Evolutionary conservation across 139 green algal genomes (phyloP).

Genomic region (Zygnema cylindricum): DNA sequence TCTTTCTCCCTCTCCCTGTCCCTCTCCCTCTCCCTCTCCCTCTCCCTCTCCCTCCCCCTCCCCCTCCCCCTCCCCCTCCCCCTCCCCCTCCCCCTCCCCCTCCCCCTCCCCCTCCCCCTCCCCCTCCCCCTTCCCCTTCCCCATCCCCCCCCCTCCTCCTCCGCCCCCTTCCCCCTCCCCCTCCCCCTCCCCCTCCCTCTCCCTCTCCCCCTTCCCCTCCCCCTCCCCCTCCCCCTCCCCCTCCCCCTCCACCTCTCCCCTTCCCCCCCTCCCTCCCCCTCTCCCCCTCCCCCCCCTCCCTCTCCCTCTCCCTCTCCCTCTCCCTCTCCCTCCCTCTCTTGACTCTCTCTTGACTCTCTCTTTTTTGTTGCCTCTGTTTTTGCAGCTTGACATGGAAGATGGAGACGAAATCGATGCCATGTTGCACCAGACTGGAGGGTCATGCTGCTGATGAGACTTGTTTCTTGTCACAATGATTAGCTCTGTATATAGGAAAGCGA

Average conservation of each 20-base stretch:
- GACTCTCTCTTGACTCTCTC: no score
- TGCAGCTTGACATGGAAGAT: conserved; percentile 66
- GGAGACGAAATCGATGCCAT: conserved; percentile 66
- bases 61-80: neutral
- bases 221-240: conserved; percentile 11
- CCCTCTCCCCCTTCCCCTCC: neutral
- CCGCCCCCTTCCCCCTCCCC: neutral
- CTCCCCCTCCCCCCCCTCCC: conserved; percentile 19
- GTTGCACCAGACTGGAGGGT: conserved; percentile 62
- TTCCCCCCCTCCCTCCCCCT: neutral
- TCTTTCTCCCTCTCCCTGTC: conserved; percentile 1
- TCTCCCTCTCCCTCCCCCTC: neutral
- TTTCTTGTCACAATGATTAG: neutral
- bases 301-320: neutral
- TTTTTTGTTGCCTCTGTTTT: conserved; percentile 12
- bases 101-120: neutral
- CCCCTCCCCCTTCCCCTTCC: neutral
- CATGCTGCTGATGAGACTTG: neutral
- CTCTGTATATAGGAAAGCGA: neutral
- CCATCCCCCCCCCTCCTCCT: no score
- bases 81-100: neutral
- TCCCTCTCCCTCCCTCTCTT: neutral
- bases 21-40: neutral
- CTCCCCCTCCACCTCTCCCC: no score
- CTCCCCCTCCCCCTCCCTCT: neutral